These are phyloP conservation scores for Penicillium coprophilum DNA, from an alignment of 495 filamentous ascomycete species.

Conservation along the genomic window DNA sequence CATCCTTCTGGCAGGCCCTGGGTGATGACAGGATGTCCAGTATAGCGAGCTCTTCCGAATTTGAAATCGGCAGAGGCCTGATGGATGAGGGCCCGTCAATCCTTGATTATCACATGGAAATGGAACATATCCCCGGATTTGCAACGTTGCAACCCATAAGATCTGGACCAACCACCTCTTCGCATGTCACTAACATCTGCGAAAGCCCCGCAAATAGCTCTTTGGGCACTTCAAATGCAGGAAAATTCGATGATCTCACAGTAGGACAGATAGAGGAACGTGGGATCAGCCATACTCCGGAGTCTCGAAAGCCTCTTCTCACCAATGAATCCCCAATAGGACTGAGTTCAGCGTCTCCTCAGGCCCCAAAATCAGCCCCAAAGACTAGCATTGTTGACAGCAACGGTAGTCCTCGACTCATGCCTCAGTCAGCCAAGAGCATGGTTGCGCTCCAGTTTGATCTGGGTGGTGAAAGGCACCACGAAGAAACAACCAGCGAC, in stretches of 20 bases:
- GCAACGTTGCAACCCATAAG: neutral
- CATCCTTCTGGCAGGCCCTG: neutral
- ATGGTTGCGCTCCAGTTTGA: neutral
- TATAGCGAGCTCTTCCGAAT: neutral
- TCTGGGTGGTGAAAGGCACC: neutral
- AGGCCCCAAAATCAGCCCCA: neutral
- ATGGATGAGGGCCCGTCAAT: slow-evolving; percentile 2
- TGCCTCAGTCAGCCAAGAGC: neutral
- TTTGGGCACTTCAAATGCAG: slow-evolving; percentile 3
- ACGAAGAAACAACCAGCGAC: neutral
- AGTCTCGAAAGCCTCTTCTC: slow-evolving; percentile 26
- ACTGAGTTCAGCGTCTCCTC: neutral
- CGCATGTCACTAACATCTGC: neutral
- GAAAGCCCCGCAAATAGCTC: slow-evolving; percentile 4
- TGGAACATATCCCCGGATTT: slow-evolving; percentile 10
- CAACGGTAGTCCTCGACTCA: slow-evolving; percentile 33
- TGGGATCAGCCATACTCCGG: slow-evolving; percentile 14
- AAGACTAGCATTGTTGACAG: slow-evolving; percentile 28
- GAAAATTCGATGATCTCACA: neutral
- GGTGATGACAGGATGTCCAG: neutral
- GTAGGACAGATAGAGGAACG: neutral
- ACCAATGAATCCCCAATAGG: slow-evolving; percentile 2
- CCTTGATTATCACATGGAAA: slow-evolving; percentile 12
- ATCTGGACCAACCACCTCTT: neutral
- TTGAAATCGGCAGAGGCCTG: slow-evolving; percentile 4